phyloP scores from a whole-genome alignment of 208 protist species.

The Lotmaria passim region DNA sequence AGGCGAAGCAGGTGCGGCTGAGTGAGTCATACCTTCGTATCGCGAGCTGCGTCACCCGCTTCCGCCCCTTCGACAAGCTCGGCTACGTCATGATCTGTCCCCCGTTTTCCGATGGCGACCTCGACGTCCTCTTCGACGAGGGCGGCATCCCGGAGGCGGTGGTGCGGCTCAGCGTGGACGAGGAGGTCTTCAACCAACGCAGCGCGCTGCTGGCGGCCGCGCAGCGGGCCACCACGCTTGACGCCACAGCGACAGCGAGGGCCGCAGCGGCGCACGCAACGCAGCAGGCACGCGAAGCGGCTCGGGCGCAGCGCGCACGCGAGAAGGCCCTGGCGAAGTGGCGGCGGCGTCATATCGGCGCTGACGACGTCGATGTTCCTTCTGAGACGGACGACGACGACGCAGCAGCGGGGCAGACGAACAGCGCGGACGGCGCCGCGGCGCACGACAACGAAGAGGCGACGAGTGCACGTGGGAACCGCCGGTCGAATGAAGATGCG shows the following conservation, averaged over 20 bases:
- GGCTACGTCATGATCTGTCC: constrained; percentile 90
- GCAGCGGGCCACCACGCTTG: neutral
- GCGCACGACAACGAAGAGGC: too few relatives aligned
- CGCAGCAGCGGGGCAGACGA: neutral
- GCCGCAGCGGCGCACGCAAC: constrained; percentile 8
- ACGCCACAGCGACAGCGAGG: neutral
- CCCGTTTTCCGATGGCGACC: constrained; percentile 75
- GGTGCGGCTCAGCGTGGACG: constrained; percentile 62
- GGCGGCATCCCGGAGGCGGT: constrained; percentile 79
- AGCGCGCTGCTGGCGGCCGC: constrained; percentile 17
- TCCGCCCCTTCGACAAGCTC: constrained; percentile 86
- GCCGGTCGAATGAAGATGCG: too few relatives aligned
- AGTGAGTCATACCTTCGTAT: constrained; percentile 86
- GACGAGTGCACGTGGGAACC: constrained; percentile 3
- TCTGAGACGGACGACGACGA: constrained; percentile 20
- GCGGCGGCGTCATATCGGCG: constrained; percentile 91
- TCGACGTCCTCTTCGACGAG: constrained; percentile 74
- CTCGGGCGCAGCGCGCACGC: constrained; percentile 33
- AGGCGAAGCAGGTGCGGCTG: constrained; percentile 79
- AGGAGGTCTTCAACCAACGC: constrained; percentile 54
- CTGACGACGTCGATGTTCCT: constrained; percentile 53
- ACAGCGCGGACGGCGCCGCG: constrained; percentile 39
- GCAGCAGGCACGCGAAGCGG: constrained; percentile 29
- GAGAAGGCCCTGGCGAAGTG: constrained; percentile 74
- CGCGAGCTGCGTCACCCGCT: constrained; percentile 76